Percentiles rank a stretch among this genome's conserved stretches.
phyloP scores from a whole-genome alignment of 2,329 filamentous ascomycete genomes.

The Dactylellina haptotyla region DNA sequence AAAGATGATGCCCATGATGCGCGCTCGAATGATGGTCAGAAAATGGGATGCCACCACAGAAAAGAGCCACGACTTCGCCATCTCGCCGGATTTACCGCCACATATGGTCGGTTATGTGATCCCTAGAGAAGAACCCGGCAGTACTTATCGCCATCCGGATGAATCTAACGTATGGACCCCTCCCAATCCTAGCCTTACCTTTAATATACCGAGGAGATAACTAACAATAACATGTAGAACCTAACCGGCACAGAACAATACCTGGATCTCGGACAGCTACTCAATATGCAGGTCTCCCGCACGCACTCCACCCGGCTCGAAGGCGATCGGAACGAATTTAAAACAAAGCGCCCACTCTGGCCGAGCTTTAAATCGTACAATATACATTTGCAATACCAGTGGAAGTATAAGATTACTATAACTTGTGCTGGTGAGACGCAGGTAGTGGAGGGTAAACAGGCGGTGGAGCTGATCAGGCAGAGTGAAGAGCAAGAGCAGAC shows the following conservation, averaged over 20 bases:
- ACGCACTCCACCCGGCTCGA: conserved; percentile 40
- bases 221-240: not conserved
- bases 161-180: conserved; percentile 33
- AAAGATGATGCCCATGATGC: conserved; percentile 39
- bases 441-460: conserved; percentile 29
- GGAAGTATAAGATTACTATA: conserved; percentile 46
- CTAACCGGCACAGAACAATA: conserved; percentile 12
- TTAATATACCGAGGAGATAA: not conserved
- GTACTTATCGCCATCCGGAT: conserved; percentile 20
- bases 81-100: conserved; percentile 26
- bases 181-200: not conserved
- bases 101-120: conserved; percentile 48
- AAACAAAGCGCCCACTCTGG: conserved; percentile 37
- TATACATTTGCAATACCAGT: conserved; percentile 39
- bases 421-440: conserved; percentile 30
- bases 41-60: conserved; percentile 23
- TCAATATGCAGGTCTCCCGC: conserved; percentile 42
- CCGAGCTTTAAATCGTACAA: conserved; percentile 49
- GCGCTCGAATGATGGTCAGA: conserved; percentile 16
- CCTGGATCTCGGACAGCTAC: conserved; percentile 40
- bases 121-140: conserved; percentile 11
- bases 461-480: conserved; percentile 34
- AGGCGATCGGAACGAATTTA: conserved; percentile 23
- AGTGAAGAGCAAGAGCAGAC: conserved; percentile 43
- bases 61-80: conserved; percentile 35